Evolutionary conservation across 805 yeast species (phyloP), one percentile per base, ranked within the genome.

Genomic region (Sungouiozyma intestinalis): DNA sequence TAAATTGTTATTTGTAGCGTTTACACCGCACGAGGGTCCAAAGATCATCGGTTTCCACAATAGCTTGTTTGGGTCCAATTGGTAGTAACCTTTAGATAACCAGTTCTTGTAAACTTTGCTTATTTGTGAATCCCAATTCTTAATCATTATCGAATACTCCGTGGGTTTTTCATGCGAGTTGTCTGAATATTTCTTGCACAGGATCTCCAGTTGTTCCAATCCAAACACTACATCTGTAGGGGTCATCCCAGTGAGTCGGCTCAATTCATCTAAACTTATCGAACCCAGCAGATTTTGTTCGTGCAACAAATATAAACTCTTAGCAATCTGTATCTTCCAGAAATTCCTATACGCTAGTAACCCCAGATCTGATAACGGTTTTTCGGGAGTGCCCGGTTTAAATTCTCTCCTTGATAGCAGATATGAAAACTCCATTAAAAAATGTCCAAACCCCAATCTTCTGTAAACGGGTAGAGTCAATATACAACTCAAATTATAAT

Each of bases 331-430:
- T 1, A 76, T 64, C 50, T 74, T 80, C 97, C 97, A 92, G 60
- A 83, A 90, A 51, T 78, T 83, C 47, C 94, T 67, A 60, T 90
- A 92, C 46, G 96, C 83, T 24, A 83, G 62, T 40, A 87, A 64
- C 0, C 98, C 98, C 42, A 90, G 65, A 48, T 83, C 88, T 50
- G 92, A 81, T 44, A 90, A 68, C 0, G 98, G 98, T 55, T 88
- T 90, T 54, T 92, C 98, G 0, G 98, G 98, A 0, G 97, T 84
- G 0, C 97, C 98, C 43, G 73, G 72, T 48, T 79, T 81, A 27
- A 46, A 77, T 57, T 90, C 97, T 44, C 76, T 70, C 40, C 81
- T 67, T 1, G 92, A 74, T 38, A 92, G 64, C 15, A 87, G 62
- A 56, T 92, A 92, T 43, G 95, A 85, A 59, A 92, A 86, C 48